Evolutionary conservation across 257 asterid species (phyloP).

Genomic region (Capsicum rhomboideum): DNA sequence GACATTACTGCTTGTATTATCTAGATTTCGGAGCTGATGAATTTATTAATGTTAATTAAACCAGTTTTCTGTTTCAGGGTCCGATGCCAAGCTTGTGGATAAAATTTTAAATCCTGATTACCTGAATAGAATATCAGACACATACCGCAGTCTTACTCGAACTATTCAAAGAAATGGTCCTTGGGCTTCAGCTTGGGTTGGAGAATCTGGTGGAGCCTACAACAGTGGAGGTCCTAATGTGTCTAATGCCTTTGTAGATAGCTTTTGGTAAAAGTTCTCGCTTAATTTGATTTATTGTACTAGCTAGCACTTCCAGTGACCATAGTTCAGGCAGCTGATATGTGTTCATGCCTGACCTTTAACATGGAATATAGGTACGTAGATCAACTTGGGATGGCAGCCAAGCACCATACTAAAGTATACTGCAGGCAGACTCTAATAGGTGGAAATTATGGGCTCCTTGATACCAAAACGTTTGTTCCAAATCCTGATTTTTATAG

Average conservation of each 20-base stretch:
- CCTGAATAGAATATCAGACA: constrained; percentile 41
- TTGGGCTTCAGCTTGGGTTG: constrained; percentile 92
- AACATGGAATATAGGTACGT: constrained; percentile 50
- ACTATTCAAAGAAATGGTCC: constrained; percentile 55
- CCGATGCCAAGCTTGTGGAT: constrained; percentile 41
- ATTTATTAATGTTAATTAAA: not conserved
- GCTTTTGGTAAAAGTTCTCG: constrained; percentile 57
- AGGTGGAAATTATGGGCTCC: constrained; percentile 92
- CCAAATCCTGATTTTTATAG: constrained; percentile 98
- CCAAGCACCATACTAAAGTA: constrained; percentile 61
- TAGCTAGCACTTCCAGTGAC: not conserved
- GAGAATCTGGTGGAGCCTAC: constrained; percentile 92
- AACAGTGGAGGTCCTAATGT: constrained; percentile 64
- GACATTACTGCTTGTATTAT: not conserved
- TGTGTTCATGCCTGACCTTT: not conserved
- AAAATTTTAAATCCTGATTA: constrained; percentile 59
- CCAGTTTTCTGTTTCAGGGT: constrained; percentile 45
- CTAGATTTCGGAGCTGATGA: not conserved
- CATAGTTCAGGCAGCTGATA: not conserved
- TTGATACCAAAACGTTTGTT: constrained; percentile 48
- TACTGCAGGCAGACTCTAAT: constrained; percentile 83
- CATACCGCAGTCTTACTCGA: constrained; percentile 37
- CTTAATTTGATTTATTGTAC: not conserved
- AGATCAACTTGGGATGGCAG: constrained; percentile 98
- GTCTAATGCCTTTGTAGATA: constrained; percentile 69